phyloP scores from a whole-genome alignment of 2,329 filamentous ascomycete species.

The Penicillium verrucosum region DNA sequence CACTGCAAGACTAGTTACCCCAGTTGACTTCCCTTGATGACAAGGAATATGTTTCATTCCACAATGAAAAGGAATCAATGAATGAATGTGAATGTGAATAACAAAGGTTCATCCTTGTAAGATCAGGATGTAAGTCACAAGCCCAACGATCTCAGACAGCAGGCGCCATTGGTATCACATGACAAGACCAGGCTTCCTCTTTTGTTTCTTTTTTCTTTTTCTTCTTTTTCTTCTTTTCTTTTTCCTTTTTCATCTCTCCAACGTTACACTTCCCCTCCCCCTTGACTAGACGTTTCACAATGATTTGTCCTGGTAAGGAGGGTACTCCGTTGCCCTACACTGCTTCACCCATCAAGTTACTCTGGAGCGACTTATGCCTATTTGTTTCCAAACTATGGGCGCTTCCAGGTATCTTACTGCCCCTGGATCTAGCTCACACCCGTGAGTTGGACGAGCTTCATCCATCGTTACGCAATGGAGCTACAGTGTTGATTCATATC shows the following conservation, averaged over 20 bases:
- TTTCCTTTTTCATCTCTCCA: neutral
- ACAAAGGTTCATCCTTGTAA: neutral
- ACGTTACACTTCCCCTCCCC: neutral
- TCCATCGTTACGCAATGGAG: slow-evolving; percentile 55
- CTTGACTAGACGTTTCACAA: neutral
- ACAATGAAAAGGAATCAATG: neutral
- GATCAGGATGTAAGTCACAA: neutral
- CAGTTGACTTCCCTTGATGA: neutral
- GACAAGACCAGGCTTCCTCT: neutral
- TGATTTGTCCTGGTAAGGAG: slow-evolving; percentile 6
- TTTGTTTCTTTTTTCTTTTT: neutral
- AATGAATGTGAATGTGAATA: neutral
- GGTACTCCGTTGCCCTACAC: slow-evolving; percentile 36
- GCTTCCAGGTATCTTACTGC: slow-evolving; percentile 61
- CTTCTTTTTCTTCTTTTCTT: neutral
- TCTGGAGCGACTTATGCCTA: slow-evolving; percentile 41
- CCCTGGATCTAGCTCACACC: slow-evolving; percentile 52
- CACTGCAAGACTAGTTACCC: too few species aligned
- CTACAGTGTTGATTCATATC: slow-evolving; percentile 56
- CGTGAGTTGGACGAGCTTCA: slow-evolving; percentile 63
- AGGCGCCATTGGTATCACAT: slow-evolving; percentile 2
- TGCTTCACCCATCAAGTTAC: slow-evolving; percentile 38
- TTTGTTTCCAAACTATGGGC: slow-evolving; percentile 33
- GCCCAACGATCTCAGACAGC: neutral
- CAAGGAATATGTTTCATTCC: too few species aligned